Evolutionary conservation across 208 protist species (phyloP), one percentile per base, ranked within the genome.

Genomic region (Trypanosoma mega): DNA sequence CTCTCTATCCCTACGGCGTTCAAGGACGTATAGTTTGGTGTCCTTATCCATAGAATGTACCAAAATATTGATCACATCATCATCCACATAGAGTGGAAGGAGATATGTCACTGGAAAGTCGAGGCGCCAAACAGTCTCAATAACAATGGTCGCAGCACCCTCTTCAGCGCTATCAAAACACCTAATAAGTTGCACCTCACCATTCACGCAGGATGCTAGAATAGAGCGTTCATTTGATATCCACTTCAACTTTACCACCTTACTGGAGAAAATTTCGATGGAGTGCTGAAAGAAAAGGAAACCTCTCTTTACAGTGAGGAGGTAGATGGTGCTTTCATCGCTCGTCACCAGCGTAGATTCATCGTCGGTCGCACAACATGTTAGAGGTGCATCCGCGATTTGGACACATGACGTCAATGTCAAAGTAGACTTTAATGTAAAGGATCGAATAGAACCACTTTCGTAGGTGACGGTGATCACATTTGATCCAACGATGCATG

Each of bases 41-140:
- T 92, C 84, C 47, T 87, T 89, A 63, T 96, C 90, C 24, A 79
- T 45, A 12, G 90, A 93, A 56, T 87, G 76, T 24, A 77, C 76
- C 18, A 92, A 69, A 39, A 93, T 47, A 44, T 96, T 89, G 41
- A 90, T 58, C 16, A 78, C 56, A 36, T 78, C 74, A 29, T 69
- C 71, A 26, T 76, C 65, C 12, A 54, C 59, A 44, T 78, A 73
- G 46, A 80, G 80, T 34, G 82, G 57, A 8, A 84, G 53, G 53
- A 87, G 57, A 26, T 82, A 76, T 5, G 57, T 56, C 37, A 87
- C 51, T 26, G 90, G 90, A 31, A 92, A 89, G 58, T 96, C 90
- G 20, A 92, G 73, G 2, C 86, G 68, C 87, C 90, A 96, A 52
- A 61, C 74, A 26, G 59, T 74, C 30, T 76, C 68, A 18, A 90